Evolutionary conservation across 2,329 filamentous ascomycete genomes (phyloP).

Genomic region (Trichoderma koningiopsis): DNA sequence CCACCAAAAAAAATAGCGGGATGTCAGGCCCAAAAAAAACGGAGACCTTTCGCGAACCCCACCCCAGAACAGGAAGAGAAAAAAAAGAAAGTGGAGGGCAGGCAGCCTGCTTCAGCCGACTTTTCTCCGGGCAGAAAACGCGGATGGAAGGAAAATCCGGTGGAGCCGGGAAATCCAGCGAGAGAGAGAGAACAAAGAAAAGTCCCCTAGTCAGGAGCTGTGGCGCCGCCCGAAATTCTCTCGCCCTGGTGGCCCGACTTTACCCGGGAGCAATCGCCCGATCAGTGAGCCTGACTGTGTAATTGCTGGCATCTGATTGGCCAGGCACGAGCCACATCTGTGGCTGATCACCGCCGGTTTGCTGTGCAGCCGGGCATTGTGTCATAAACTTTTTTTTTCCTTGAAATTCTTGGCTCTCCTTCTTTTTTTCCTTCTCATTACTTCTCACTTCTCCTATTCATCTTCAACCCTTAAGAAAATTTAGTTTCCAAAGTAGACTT

Average conservation of each 20-base stretch:
- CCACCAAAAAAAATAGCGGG: conserved; percentile 24
- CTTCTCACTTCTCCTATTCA: conserved; percentile 24
- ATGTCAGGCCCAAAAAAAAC: conserved; percentile 17
- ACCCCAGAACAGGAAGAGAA: conserved; percentile 3
- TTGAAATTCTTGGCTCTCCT: conserved; percentile 26
- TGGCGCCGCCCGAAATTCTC: conserved; percentile 2
- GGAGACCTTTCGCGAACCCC: neutral
- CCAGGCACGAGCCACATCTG: conserved; percentile 27
- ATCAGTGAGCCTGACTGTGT: conserved; percentile 33
- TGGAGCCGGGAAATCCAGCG: neutral
- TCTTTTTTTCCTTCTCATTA: conserved; percentile 28
- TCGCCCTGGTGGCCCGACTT: conserved; percentile 37
- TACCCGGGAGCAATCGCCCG: conserved; percentile 36
- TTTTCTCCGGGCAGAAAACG: conserved; percentile 22
- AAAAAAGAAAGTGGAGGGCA: neutral
- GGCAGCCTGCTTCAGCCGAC: conserved; percentile 26
- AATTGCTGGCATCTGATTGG: conserved; percentile 46
- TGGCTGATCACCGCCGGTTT: conserved; percentile 35
- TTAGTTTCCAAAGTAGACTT: conserved; percentile 27
- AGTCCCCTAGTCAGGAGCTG: neutral
- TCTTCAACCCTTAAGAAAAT: conserved; percentile 1
- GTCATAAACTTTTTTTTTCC: conserved; percentile 45
- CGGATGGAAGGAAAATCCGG: conserved; percentile 23
- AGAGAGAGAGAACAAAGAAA: neutral
- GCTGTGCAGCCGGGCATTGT: conserved; percentile 37